phyloP scores from a whole-genome alignment of 2,329 filamentous ascomycete species.

The Rhinocladiella similis region DNA sequence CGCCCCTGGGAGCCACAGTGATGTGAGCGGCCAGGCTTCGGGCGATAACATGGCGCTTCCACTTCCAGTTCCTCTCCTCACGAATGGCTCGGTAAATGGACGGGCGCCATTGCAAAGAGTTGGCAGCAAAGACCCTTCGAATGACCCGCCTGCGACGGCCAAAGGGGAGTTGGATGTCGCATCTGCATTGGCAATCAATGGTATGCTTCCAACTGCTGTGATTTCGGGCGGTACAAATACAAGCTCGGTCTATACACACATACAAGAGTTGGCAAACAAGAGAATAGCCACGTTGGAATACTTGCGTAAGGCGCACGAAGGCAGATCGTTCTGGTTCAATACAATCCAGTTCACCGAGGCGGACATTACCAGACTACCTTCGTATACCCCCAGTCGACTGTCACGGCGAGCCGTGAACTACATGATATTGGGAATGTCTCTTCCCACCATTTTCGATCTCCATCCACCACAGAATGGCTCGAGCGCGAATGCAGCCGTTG shows the following conservation, averaged over 20 bases:
- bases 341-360: constrained; percentile 85
- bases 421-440: constrained; percentile 84
- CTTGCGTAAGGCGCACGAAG: constrained; percentile 91
- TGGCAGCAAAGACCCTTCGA: constrained; percentile 9
- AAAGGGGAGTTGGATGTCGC: constrained; percentile 15
- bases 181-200: constrained; percentile 17
- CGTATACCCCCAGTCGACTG: constrained; percentile 80
- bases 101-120: constrained; percentile 14
- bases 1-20: constrained; percentile 18
- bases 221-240: constrained; percentile 5
- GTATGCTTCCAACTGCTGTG: constrained; percentile 10
- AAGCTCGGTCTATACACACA: constrained; percentile 56
- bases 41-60: constrained; percentile 19
- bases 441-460: constrained; percentile 86
- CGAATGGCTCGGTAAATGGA: constrained; percentile 1
- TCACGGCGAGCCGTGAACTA: constrained; percentile 91
- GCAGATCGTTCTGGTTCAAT: constrained; percentile 97
- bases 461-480: constrained; percentile 23
- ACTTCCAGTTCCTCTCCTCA: constrained; percentile 2
- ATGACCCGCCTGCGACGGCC: constrained; percentile 2
- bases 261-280: constrained; percentile 86
- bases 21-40: constrained; percentile 13
- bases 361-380: constrained; percentile 79
- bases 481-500: constrained; percentile 64
- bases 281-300: constrained; percentile 94